Percentiles rank a stretch among this genome's conserved stretches.
phyloP scores from a whole-genome alignment of 805 yeast genomes.

The Monosporozyma siamensis region DNA sequence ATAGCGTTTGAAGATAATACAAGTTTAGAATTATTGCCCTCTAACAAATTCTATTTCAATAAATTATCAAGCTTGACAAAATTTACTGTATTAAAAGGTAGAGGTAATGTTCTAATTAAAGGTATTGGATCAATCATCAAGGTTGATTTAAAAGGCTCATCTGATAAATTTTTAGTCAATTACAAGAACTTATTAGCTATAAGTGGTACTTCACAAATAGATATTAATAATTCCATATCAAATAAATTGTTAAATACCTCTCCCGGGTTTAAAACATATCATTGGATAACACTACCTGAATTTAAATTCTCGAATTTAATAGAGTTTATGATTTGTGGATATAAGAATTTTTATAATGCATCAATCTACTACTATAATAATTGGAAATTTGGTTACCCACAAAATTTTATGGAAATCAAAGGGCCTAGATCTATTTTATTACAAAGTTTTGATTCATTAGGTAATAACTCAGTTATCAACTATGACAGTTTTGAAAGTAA shows the following conservation, averaged over 20 bases:
- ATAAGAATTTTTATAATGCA: conserved; percentile 2
- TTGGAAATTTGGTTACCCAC: conserved; percentile 17
- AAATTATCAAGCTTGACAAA: not conserved
- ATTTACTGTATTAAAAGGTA: conserved; percentile 22
- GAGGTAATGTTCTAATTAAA: conserved; percentile 22
- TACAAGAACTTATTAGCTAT: conserved; percentile 25
- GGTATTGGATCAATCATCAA: conserved; percentile 22
- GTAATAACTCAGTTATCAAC: not conserved
- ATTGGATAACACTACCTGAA: not conserved
- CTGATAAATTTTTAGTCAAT: conserved; percentile 24
- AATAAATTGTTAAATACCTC: not conserved
- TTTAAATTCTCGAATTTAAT: not conserved
- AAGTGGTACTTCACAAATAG: conserved; percentile 24
- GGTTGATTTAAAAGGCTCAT: conserved; percentile 17
- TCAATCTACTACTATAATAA: conserved; percentile 4
- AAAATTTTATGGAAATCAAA: conserved; percentile 20
- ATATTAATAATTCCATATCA: conserved; percentile 16
- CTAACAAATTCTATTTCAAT: not conserved
- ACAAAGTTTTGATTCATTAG: conserved; percentile 14
- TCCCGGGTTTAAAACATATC: not conserved
- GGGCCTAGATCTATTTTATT: conserved; percentile 30
- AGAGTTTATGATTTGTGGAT: not conserved
- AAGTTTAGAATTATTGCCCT: conserved; percentile 13
- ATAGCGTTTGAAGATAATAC: conserved; percentile 26
- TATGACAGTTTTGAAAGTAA: no score